These are phyloP conservation scores for Metschnikowia continentalis DNA, from an alignment of 805 yeast species.

Conservation along the genomic window DNA sequence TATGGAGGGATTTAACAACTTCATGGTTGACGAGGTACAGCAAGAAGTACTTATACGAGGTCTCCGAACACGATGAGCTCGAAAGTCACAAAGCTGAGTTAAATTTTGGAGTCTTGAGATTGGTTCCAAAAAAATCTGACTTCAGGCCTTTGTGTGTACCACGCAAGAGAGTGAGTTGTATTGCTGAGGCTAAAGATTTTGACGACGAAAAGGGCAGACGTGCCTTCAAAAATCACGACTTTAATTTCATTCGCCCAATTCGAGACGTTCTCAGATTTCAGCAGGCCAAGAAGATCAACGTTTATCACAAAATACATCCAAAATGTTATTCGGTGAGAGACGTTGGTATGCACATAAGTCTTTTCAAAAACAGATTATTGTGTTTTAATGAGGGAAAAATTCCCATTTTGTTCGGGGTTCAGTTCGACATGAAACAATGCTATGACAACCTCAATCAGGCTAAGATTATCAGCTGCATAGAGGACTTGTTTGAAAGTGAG, in stretches of 20 bases:
- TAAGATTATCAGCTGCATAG: constrained; percentile 34
- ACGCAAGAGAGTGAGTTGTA: constrained; percentile 1
- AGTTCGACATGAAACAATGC: constrained; percentile 74
- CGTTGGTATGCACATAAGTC: constrained; percentile 35
- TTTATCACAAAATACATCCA: constrained; percentile 17
- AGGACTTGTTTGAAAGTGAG: constrained; percentile 18
- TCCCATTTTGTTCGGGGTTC: constrained; percentile 48
- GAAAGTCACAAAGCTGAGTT: constrained; percentile 1
- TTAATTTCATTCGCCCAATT: constrained; percentile 42
- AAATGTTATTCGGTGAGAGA: constrained; percentile 43
- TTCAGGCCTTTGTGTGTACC: constrained; percentile 64
- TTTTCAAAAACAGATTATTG: constrained; percentile 30
- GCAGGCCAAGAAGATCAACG: constrained; percentile 9
- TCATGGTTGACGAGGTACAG: constrained; percentile 44
- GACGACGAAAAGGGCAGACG: constrained; percentile 4
- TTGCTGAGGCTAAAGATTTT: not conserved
- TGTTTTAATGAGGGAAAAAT: constrained; percentile 13
- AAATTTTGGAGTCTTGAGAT: constrained; percentile 40
- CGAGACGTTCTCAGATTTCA: constrained; percentile 19
- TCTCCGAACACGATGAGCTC: not conserved
- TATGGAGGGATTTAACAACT: constrained; percentile 48
- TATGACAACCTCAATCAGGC: constrained; percentile 65
- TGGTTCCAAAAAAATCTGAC: constrained; percentile 58
- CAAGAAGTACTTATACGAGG: constrained; percentile 27
- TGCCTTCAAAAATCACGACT: constrained; percentile 31